phyloP scores from a whole-genome alignment of 2,329 filamentous ascomycete genomes.

The Arthroderma sp. region DNA sequence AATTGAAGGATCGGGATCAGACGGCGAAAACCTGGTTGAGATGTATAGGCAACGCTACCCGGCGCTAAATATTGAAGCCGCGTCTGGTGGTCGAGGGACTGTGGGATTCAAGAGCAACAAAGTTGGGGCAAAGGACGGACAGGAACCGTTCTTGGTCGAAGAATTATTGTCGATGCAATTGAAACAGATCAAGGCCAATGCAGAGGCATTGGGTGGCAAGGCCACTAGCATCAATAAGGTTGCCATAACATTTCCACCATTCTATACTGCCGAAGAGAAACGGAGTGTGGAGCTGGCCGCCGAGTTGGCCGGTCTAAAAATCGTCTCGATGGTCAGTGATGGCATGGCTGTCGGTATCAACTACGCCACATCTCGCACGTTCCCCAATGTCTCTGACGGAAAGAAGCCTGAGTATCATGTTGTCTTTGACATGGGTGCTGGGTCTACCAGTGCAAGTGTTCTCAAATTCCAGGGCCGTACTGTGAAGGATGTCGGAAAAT shows the following conservation, averaged over 20 bases:
- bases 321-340: conserved; percentile 76
- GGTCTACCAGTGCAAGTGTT: conserved; percentile 80
- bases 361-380: conserved; percentile 83
- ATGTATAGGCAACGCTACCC: conserved; percentile 69
- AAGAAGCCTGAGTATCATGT: conserved; percentile 82
- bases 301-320: conserved; percentile 73
- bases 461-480: conserved; percentile 77
- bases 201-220: conserved; percentile 67
- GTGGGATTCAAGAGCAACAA: conserved; percentile 70
- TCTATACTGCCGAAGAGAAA: conserved; percentile 84
- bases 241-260: conserved; percentile 80
- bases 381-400: conserved; percentile 70
- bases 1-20: conserved; percentile 28
- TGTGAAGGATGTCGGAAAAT: conserved; percentile 84
- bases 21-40: conserved; percentile 42
- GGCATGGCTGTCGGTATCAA: conserved; percentile 86
- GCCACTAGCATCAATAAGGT: conserved; percentile 62
- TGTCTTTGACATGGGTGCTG: conserved; percentile 96
- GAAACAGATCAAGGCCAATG: conserved; percentile 80
- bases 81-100: conserved; percentile 47
- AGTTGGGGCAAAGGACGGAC: conserved; percentile 52
- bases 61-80: conserved; percentile 54
- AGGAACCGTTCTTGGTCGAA: conserved; percentile 60
- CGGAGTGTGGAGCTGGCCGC: conserved; percentile 73
- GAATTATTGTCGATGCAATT: conserved; percentile 94